Percentiles rank a stretch among this genome's conserved stretches.
Evolutionary conservation across 306 rosid species (phyloP).

Genomic region (Quercus parvula): DNA sequence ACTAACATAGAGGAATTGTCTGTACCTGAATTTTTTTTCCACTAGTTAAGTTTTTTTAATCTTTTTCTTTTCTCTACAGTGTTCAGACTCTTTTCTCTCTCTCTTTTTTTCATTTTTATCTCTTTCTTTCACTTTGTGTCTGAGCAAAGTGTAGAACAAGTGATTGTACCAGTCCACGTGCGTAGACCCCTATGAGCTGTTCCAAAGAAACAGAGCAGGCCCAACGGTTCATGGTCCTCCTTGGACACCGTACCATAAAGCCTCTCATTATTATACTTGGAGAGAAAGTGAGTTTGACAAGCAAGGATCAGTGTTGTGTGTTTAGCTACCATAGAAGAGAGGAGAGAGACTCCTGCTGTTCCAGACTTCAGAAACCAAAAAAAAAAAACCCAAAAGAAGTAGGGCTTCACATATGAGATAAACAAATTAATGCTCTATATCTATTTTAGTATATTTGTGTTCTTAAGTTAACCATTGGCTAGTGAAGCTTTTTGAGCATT

Average conservation of each 20-base stretch:
- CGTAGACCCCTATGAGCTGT: slow-evolving; percentile 62
- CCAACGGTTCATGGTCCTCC: slow-evolving; percentile 64
- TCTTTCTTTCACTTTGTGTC: slow-evolving; percentile 1
- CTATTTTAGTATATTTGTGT: too few species aligned
- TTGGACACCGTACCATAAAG: slow-evolving; percentile 46
- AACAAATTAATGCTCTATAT: too few species aligned
- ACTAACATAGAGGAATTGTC: slow-evolving; percentile 34
- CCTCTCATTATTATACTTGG: slow-evolving; percentile 28
- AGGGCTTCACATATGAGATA: too few species aligned
- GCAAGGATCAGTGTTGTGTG: neutral
- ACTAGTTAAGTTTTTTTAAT: too few species aligned
- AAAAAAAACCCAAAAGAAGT: too few species aligned
- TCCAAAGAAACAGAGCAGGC: slow-evolving; percentile 61
- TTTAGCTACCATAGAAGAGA: neutral
- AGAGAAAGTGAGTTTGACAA: neutral
- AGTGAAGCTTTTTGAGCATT: too few species aligned
- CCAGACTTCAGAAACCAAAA: too few species aligned
- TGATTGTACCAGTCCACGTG: slow-evolving; percentile 67
- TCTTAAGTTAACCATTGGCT: too few species aligned
- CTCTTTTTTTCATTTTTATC: neutral
- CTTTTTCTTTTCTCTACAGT: neutral
- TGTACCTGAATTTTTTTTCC: slow-evolving; percentile 2
- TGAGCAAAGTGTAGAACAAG: slow-evolving; percentile 33
- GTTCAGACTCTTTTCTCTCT: neutral
- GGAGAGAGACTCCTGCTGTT: too few species aligned